Evolutionary conservation across 2,329 filamentous ascomycete genomes (phyloP), one percentile per base, ranked within the genome.

Genomic region (Diaporthe sp.): DNA sequence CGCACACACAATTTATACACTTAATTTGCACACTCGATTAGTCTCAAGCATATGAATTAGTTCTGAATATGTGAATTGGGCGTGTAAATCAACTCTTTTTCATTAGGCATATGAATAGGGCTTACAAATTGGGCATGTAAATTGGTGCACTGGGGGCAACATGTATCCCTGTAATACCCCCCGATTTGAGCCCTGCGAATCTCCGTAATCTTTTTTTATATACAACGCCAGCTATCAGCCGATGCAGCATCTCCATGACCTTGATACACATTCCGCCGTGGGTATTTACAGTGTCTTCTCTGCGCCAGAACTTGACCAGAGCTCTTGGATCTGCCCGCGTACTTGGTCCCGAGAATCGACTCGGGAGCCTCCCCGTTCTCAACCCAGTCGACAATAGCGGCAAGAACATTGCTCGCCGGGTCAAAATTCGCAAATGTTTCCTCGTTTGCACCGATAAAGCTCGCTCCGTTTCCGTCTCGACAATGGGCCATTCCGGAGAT

Each of bases 401-500:
- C 83, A 22, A 89, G 79, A 1, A 87, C 81, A 68, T 89, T 88
- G 67, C 85, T 79, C 6, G 84, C 81, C 0, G 86, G 83, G 10
- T 85, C 81, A 25, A 75, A 19, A 44, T 75, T 12, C 81, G 85
- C 68, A 6, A 80, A 10, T 80, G 79, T 6, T 78, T 57, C 12
- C 75, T 73, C n/a, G 68, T 51, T 74, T 34, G 84, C 80, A 5
- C 82, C 81, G 22, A 84, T 79, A 10, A 77, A 77, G 1, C 72
- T 81, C 2, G 87, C 86, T 3, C 87, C 87, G 17, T 80, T 79
- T 9, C 88, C 88, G 10, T 86, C 86, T 9, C 62, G 76, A 78
- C 89, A 91, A 79, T 91, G 89, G 2, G 80, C 83, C 83, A 89
- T 88, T 7, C 89, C 89, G 15, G 85, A 85, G 76, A 91, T 85